phyloP scores from a whole-genome alignment of 163 green algal genomes.

The Chloroidium sp. region DNA sequence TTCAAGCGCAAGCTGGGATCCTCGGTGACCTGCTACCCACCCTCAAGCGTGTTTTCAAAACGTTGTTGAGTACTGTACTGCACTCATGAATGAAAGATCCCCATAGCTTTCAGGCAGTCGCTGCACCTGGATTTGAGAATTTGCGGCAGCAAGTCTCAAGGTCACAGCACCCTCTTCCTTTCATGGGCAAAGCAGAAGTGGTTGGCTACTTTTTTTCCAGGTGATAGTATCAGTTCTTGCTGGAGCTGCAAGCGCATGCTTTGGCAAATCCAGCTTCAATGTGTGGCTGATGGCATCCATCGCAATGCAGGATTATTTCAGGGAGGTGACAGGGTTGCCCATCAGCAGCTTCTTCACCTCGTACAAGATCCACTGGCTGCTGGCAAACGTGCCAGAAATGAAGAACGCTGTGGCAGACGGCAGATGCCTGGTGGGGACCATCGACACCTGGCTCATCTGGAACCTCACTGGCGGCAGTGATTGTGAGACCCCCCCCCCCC shows the following conservation, averaged over 20 bases:
- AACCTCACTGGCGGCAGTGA: constrained; percentile 76
- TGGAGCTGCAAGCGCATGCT: no score
- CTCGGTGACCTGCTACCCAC: constrained; percentile 8
- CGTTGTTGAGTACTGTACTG: no score
- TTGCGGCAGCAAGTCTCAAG: no score
- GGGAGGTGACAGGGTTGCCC: constrained; percentile 77
- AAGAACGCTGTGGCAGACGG: constrained; percentile 31
- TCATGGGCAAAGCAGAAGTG: no score
- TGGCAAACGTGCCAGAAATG: constrained; percentile 58
- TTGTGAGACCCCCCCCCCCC: constrained; percentile 19
- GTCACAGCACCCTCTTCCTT: no score
- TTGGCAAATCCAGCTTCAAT: no score
- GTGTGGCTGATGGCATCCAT: background rate
- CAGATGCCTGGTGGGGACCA: constrained; percentile 61
- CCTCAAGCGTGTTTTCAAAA: no score
- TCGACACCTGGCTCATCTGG: constrained; percentile 96
- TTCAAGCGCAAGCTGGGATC: constrained; percentile 29
- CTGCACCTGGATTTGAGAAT: no score
- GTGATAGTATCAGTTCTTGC: no score
- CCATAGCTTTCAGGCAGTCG: no score
- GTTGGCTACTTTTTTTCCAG: no score
- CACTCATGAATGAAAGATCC: no score
- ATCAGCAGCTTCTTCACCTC: constrained; percentile 94
- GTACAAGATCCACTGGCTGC: constrained; percentile 80
- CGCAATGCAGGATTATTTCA: constrained; percentile 57